phyloP scores from a whole-genome alignment of 2,329 filamentous ascomycete genomes.

The Colletotrichum acutatum region DNA sequence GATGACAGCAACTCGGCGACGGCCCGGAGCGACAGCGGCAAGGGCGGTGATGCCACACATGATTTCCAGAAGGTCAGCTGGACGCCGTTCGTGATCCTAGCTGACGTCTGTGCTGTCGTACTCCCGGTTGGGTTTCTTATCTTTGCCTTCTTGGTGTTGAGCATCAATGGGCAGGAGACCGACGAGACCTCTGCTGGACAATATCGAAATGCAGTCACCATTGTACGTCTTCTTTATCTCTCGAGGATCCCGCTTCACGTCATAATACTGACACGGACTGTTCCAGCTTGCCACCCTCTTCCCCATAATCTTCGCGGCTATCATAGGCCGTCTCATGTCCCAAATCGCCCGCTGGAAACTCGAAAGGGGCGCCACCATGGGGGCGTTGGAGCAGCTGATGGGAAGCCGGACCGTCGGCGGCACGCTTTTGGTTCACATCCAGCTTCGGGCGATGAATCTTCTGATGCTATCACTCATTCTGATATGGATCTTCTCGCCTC shows the following conservation, averaged over 20 bases:
- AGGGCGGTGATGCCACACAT: neutral
- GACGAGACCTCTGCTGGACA: neutral
- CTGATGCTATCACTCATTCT: slow-evolving; percentile 40
- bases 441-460: slow-evolving; percentile 41
- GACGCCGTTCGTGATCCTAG: neutral
- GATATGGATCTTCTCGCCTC: slow-evolving; percentile 44
- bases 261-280: neutral
- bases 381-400: slow-evolving; percentile 42
- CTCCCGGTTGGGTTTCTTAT: neutral
- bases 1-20: too few relatives aligned
- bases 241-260: neutral
- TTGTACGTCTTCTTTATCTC: neutral
- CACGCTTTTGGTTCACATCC: slow-evolving; percentile 40
- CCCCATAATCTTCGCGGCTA: slow-evolving; percentile 43
- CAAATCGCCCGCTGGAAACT: slow-evolving; percentile 42
- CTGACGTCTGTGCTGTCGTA: neutral
- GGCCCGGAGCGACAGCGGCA: neutral
- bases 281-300: slow-evolving; percentile 38
- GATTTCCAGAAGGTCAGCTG: neutral
- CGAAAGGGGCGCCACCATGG: slow-evolving; percentile 41
- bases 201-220: neutral
- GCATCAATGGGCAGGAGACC: neutral
- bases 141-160: neutral
- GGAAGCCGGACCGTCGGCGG: slow-evolving; percentile 44
- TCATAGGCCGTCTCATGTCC: slow-evolving; percentile 40